Evolutionary conservation across 495 filamentous ascomycete genomes (phyloP).

Genomic region (Neurospora cerealis): DNA sequence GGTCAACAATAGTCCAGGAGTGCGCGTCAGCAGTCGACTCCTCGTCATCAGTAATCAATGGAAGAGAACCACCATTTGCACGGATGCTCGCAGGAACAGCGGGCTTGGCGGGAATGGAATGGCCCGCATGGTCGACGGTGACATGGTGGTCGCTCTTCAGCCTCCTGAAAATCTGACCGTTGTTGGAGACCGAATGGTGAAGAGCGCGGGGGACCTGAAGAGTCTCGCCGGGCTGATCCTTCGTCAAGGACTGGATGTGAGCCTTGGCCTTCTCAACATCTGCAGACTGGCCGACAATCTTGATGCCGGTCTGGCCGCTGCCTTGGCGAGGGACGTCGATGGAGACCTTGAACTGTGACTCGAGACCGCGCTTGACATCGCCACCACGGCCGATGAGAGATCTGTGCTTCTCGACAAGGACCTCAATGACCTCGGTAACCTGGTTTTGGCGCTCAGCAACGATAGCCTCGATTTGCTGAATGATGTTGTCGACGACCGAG

Average conservation of each 20-base stretch:
- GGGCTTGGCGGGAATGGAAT: conserved; percentile 59
- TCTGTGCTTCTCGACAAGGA: conserved; percentile 79
- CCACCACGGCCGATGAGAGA: conserved; percentile 87
- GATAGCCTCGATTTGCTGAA: conserved; percentile 66
- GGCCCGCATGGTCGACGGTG: conserved; percentile 79
- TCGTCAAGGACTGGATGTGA: conserved; percentile 67
- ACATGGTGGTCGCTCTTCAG: conserved; percentile 75
- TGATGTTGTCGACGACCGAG: conserved; percentile 79
- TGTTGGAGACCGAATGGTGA: conserved; percentile 78
- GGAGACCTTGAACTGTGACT: conserved; percentile 77
- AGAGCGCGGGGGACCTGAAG: conserved; percentile 67
- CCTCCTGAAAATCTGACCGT: conserved; percentile 83
- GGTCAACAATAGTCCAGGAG: conserved; percentile 70
- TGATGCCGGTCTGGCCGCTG: conserved; percentile 62
- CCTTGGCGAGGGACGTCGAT: conserved; percentile 80
- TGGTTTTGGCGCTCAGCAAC: conserved; percentile 73
- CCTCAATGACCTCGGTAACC: conserved; percentile 62
- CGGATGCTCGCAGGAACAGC: conserved; percentile 32
- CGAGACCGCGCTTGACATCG: conserved; percentile 72
- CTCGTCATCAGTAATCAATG: conserved; percentile 81
- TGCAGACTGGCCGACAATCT: conserved; percentile 65
- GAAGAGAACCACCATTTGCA: conserved; percentile 51
- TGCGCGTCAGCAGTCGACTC: conserved; percentile 49
- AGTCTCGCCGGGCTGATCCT: conserved; percentile 82
- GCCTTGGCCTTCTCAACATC: conserved; percentile 78